phyloP scores from a whole-genome alignment of 202 grass and related monocot species.

The Panicum virgatum region DNA sequence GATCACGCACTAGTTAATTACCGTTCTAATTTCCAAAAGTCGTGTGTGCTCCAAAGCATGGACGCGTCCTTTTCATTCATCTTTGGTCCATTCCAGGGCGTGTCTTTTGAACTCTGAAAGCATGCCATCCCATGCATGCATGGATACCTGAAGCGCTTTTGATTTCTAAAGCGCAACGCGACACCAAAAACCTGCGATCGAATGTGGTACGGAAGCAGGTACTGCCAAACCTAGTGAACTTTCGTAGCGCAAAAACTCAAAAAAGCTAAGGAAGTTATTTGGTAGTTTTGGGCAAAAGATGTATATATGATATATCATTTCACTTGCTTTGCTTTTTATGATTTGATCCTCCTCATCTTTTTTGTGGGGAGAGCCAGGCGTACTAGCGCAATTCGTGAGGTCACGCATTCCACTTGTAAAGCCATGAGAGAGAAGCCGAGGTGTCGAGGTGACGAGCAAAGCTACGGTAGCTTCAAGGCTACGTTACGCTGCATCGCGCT shows the following conservation, averaged over 20 bases:
- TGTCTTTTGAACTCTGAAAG: neutral
- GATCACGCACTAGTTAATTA: neutral
- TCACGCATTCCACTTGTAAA: conserved; percentile 14
- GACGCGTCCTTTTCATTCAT: neutral
- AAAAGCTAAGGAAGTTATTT: conserved; percentile 15
- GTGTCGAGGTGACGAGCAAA: conserved; percentile 8
- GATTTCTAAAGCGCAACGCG: neutral
- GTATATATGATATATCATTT: neutral
- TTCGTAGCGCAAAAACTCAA: neutral
- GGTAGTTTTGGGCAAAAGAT: conserved; percentile 27
- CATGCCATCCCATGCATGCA: neutral
- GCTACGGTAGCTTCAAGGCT: conserved; percentile 8
- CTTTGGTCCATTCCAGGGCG: neutral
- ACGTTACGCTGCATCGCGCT: conserved; percentile 17
- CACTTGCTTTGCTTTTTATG: conserved; percentile 12
- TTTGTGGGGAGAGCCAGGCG: neutral
- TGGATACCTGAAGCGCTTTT: neutral
- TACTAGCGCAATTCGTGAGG: neutral
- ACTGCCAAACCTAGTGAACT: neutral
- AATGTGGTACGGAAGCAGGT: neutral
- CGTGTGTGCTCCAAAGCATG: neutral
- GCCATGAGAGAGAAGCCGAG: neutral
- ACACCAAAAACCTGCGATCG: neutral
- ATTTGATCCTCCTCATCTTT: conserved; percentile 1
- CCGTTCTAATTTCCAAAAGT: neutral